Base-by-base conservation (phyloP, 495 filamentous ascomycete genomes). In the Neurospora sp. region DNA sequence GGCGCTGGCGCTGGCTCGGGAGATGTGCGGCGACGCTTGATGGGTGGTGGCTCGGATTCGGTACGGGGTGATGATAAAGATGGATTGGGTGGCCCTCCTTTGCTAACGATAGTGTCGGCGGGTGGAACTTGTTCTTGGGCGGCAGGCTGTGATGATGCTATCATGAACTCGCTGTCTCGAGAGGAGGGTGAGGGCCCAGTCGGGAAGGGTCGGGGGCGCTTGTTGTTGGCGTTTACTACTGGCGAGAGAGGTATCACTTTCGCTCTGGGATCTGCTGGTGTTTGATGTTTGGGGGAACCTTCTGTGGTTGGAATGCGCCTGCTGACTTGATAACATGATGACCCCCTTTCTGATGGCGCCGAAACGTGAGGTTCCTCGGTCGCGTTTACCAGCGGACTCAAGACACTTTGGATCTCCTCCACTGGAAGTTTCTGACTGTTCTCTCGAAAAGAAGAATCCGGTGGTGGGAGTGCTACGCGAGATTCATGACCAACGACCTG, bases 11-110 rank as follows among this genome's bases (percentile, higher is more conserved):
- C 53, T 65, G 53, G 27, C 53, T 65, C 40, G 3, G 27, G 70
- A 8, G 71, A 74, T 38, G 69, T 72, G 38, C 76, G 69, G 0
- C 70, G 73, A 16, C 76, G 75, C 70, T 83, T 82, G 22, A 71
- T n/a, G 3, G 76, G 75, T 0, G 78, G 76, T 16, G 84, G 83
- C 41, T 81, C 82, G 0, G 83, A 83, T 45, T 82, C 80, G 0
- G 81, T 80, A 40, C 82, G 75, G 22, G 39, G 59, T 53, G 72
- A 73, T 1, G 77, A 42, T 7, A 16, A 76, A 39, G 40, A 40
- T 10, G 71, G 48, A 1, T 65, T 17, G 38, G 4, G 3, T 31
- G 17, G 40, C 73, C 70, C 48, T 76, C 68, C 9, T 59, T 35
- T 31, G 8, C 8, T 2, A 65, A 65, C 3, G 40, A 31, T 31